Evolutionary conservation across 257 asterid species (phyloP), one percentile per base, ranked within the genome.

Genomic region (Datura wrightii): DNA sequence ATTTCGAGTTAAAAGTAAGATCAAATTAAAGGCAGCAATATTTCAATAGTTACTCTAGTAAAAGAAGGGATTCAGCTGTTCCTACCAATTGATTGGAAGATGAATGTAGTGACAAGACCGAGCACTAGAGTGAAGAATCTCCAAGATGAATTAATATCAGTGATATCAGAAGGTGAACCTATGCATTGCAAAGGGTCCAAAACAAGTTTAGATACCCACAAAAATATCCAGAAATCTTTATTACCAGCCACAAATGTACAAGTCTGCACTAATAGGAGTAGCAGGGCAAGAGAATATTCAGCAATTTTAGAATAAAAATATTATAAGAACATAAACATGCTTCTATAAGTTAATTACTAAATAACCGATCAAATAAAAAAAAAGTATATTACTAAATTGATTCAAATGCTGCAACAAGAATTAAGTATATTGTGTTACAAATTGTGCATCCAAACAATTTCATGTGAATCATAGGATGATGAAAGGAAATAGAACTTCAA

Each of bases 1-100:
- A 48, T 56, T 53, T 82, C 14, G 1, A 42, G 55, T 6, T 6
- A 65, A 44, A 52, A 79, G 50, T 50, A 8, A 60, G 82, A 36
- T 60, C 9, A 39, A 48, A 74, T 3, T 13, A n/a, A 67, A n/a
- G 80, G 58, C 53, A 72, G 9, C n/a, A 34, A 14, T 16, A 31
- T 39, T 13, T 54, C 72, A 41, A 69, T 24, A 72, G 65, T 48
- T 6, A 53, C 82, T 31, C 0, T 69, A 78, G 39, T 41, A 60
- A 74, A 52, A 15, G 65, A 24, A 42, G 62, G 16, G n/a, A 78
- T 34, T 48, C 60, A 50, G 16, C 48, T 78, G 15, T 16, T 63
- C 71, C 79, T 87, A 93, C 97, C 97, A 46, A 89, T 93, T 88
- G 86, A 93, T 89, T 92, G 95, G 90, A 94, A 89, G 55, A 92